Base-by-base conservation (phyloP, 139 green algal species). In the Chlamydomonas incerta region DNA sequence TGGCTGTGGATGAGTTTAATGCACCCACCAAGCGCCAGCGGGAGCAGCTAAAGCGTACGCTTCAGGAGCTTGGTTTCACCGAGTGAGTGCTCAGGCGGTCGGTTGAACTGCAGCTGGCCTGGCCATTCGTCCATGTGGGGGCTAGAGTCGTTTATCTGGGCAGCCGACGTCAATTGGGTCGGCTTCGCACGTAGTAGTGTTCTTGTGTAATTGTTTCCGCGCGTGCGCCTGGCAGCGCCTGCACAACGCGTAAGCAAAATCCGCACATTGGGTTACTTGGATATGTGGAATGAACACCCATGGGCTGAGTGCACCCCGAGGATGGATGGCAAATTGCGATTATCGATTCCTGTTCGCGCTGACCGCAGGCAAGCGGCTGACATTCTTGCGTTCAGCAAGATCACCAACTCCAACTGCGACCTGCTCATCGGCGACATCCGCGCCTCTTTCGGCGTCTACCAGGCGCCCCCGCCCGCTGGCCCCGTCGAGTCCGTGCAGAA, bases 341-440 rank as follows among this genome's bases (percentile, higher is more conserved):
- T 62, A 2, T 71, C n/a, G 5, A 29, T 34, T 52, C 31, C 34
- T n/a, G n/a, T n/a, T n/a, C n/a, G n/a, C n/a, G n/a, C n/a, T n/a
- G n/a, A n/a, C n/a, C 6, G 24, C 37, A 5, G 8, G 8, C 79
- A 85, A 66, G 79, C 79, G 9, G 65, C 79, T 0, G 79, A 85
- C 24, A 85, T 85, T 31, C 66, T 85, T 8, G 79, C 79, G 15
- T 85, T 69, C 60, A 31, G 66, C 31, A 75, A 76, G 79, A 68
- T 85, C 24, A 85, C 79, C 3, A 75, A 68, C 66, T 69, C 47
- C n/a, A 85, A 85, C 79, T 66, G 65, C 9, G 79, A 85, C 47
- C 79, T 85, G 31, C 79, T 85, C 5, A 85, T 85, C 18, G 79
- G 79, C 47, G 79, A 85, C 79, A 85, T 85, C 31, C 79, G 79